These are phyloP conservation scores for Parachlorella kessleri DNA, from an alignment of 139 green algal genomes.

Conservation along the genomic window DNA sequence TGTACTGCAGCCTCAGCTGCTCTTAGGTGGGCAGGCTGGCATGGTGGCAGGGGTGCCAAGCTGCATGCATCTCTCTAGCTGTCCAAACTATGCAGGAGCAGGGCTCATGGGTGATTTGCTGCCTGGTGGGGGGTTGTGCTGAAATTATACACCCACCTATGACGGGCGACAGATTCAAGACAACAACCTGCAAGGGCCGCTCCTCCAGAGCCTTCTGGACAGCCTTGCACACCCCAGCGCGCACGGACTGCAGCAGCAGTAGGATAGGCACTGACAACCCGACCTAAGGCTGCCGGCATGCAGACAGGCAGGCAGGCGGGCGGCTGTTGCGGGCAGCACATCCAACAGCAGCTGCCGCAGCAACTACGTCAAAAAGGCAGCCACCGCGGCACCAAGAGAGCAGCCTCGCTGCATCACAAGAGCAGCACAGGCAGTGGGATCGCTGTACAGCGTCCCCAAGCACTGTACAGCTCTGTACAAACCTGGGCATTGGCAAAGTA, in stretches of 20 bases:
- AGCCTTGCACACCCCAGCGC: slow-evolving; percentile 3
- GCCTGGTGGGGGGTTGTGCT: no score
- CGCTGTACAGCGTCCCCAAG: not conserved
- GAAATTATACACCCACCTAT: not conserved
- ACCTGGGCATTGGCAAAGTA: slow-evolving; percentile 71
- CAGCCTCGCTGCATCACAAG: no score
- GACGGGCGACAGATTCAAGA: slow-evolving; percentile 75
- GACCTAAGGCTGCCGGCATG: not conserved
- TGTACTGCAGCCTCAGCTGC: not conserved
- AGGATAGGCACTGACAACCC: slow-evolving; percentile 44
- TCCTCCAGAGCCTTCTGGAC: not conserved
- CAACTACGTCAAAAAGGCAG: not conserved
- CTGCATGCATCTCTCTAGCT: not conserved
- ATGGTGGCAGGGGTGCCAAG: not conserved
- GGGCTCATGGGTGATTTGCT: no score
- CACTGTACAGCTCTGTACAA: no score
- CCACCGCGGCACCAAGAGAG: not conserved
- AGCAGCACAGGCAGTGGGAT: not conserved
- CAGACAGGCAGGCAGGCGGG: not conserved
- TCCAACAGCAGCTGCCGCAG: not conserved
- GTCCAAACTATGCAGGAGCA: no score
- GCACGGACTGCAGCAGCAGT: slow-evolving; percentile 45
- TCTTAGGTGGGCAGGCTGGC: not conserved
- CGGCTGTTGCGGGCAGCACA: not conserved
- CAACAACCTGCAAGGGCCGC: slow-evolving; percentile 58